A percentile compares a stretch with the other conserved stretches of the same genome.
phyloP scores from a whole-genome alignment of 1,284 basidiomycete species.

The Neolentinus lepideus region DNA sequence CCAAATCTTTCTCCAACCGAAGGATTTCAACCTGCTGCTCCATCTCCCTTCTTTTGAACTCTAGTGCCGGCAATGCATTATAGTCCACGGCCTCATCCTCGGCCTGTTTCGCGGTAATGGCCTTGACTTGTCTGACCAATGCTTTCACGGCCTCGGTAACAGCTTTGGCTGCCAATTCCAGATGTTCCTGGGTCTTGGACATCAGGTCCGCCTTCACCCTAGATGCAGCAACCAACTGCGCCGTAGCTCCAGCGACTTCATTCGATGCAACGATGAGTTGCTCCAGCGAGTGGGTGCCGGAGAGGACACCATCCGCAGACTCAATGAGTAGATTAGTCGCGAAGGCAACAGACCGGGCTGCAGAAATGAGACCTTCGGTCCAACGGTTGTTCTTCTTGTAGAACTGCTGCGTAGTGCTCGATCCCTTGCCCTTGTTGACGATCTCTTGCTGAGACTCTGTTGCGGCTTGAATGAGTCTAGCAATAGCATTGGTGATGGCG shows the following conservation, averaged over 20 bases:
- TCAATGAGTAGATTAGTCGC: slow-evolving; percentile 97
- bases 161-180: slow-evolving; percentile 95
- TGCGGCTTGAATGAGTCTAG: slow-evolving; percentile 90
- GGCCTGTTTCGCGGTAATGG: slow-evolving; percentile 79
- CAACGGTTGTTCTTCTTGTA: slow-evolving; percentile 99
- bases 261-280: slow-evolving; percentile 99
- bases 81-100: slow-evolving; percentile 86
- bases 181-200: slow-evolving; percentile 95
- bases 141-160: slow-evolving; percentile 99
- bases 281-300: slow-evolving; percentile 93
- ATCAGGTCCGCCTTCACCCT: slow-evolving; percentile 98
- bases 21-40: slow-evolving; percentile 98
- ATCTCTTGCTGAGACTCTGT: slow-evolving; percentile 99
- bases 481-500: slow-evolving; percentile 94
- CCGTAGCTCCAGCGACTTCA: slow-evolving; percentile 94
- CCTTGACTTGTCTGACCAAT: slow-evolving; percentile 94
- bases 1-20: slow-evolving; percentile 93
- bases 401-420: slow-evolving; percentile 90
- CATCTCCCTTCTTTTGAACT: slow-evolving; percentile 98
- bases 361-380: slow-evolving; percentile 98
- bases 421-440: slow-evolving; percentile 90
- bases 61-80: slow-evolving; percentile 86
- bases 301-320: slow-evolving; percentile 95
- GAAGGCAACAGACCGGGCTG: slow-evolving; percentile 96
- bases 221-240: slow-evolving; percentile 96